Base-by-base conservation (phyloP, 345 rosid species). In the Corymbia maculata region DNA sequence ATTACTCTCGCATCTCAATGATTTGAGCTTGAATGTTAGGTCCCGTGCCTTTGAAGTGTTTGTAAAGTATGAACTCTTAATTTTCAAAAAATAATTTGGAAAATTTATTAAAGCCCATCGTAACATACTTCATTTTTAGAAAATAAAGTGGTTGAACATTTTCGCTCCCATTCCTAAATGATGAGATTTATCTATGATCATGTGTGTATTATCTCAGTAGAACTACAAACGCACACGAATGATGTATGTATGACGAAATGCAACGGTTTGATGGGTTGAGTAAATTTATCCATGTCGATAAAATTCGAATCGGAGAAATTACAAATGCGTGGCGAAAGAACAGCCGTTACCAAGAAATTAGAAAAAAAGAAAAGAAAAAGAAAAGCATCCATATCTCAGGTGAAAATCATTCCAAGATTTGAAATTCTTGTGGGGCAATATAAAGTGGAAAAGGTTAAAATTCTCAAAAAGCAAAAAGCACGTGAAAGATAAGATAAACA, bases 401-500 rank as follows among this genome's bases (percentile, higher is more conserved):
- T n/a, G 79, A 32, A 32, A 4, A 68, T 1, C 79, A 16, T 32
- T 15, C 1, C 79, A 6, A 19, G 22, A 68, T 15, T 68, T 16
- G 3, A 15, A 0, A 16, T 16, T 16, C 17, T 15, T 15, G 42
- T 0, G 79, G 44, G 8, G 17, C 4, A 30, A 15, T 0, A 8
- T 30, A 30, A 66, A 55, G 64, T 9, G 13, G n/a, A 57, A 57
- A 9, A 24, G 13, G 24, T 24, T 24, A 57, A 22, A 24, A 57
- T 57, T 57, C 6, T 24, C 10, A 24, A 16, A 68, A 68, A 32
- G 42, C 42, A 36, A 36, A 36, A 68, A 68, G 21, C 22, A 68
- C 7, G 15, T 32, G 22, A 68, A 68, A 30, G 42, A n/a, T 30
- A 15, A 36, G 42, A 36, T 36, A 36, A 36, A 30, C 42, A 14